Conservation (phyloP, 345 rosid species). For the Linum usitatissimum region DNA sequence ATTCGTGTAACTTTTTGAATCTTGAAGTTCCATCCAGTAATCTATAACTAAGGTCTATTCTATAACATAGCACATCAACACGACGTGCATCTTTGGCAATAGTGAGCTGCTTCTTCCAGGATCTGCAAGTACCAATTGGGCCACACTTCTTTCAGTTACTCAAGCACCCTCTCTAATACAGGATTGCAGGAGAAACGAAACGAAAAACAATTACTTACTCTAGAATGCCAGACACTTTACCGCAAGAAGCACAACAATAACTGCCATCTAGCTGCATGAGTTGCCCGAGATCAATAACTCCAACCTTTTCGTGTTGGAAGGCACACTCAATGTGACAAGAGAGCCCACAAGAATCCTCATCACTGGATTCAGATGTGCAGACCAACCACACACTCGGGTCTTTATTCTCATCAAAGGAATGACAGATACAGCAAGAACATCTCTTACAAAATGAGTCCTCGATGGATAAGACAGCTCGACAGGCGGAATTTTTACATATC, state of each 20-base stretch:
- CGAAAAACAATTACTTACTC: constrained; percentile 39
- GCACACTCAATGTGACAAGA: constrained; percentile 97
- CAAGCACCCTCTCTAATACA: no score
- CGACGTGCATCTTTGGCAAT: constrained; percentile 91
- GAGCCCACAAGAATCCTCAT: constrained; percentile 67
- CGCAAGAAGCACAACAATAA: constrained; percentile 91
- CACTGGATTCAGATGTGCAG: constrained; percentile 44
- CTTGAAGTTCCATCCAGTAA: constrained; percentile 64
- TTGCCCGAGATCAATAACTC: constrained; percentile 73
- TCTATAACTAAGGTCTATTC: constrained; percentile 73
- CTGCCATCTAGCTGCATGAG: constrained; percentile 80
- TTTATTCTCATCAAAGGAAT: constrained; percentile 78
- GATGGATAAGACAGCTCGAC: constrained; percentile 45
- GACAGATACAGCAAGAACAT: constrained; percentile 95
- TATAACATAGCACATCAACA: constrained; percentile 67
- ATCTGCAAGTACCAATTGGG: constrained; percentile 36
- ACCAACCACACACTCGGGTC: constrained; percentile 80
- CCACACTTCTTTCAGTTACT: no score
- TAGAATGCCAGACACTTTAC: constrained; percentile 88
- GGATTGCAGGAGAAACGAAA: neutral
- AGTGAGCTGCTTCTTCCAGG: constrained; percentile 81
- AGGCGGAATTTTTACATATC: constrained; percentile 65
- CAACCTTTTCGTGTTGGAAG: constrained; percentile 66
- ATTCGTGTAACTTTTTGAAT: constrained; percentile 58
- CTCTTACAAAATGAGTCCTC: constrained; percentile 85